A percentile compares a stretch with the other conserved stretches of the same genome.
phyloP scores from a whole-genome alignment of 1,284 basidiomycete species.

The Trichosporon faecale region DNA sequence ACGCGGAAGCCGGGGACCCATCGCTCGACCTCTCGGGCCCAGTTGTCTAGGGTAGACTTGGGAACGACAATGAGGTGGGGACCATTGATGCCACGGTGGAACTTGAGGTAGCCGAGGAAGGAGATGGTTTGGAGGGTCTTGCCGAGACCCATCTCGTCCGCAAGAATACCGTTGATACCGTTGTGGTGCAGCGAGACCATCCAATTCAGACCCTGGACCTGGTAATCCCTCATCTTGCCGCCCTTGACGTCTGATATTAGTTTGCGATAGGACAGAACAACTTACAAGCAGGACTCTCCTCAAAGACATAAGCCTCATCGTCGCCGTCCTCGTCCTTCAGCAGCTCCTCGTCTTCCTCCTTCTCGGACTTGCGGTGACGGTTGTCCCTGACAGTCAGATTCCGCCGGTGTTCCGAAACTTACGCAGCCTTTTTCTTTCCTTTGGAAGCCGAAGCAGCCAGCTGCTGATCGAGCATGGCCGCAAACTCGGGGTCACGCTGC shows the following conservation, averaged over 20 bases:
- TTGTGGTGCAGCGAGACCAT: slow-evolving; percentile 92
- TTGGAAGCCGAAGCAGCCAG: slow-evolving; percentile 63
- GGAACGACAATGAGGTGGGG: slow-evolving; percentile 96
- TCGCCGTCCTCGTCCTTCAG: slow-evolving; percentile 78
- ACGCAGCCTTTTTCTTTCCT: slow-evolving; percentile 70
- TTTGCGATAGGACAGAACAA: slow-evolving; percentile 16
- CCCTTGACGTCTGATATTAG: slow-evolving; percentile 68
- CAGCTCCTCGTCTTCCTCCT: slow-evolving; percentile 95
- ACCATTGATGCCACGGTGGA: slow-evolving; percentile 71
- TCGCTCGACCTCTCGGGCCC: slow-evolving; percentile 85
- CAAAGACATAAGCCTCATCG: slow-evolving; percentile 83
- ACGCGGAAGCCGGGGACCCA: slow-evolving; percentile 92
- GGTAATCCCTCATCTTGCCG: slow-evolving; percentile 87
- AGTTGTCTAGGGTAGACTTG: slow-evolving; percentile 96
- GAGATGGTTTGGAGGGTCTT: slow-evolving; percentile 98
- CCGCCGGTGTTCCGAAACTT: slow-evolving; percentile 41
- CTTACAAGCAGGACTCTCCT: slow-evolving; percentile 84
- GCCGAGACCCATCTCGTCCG: slow-evolving; percentile 96
- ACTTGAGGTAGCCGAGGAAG: slow-evolving; percentile 91
- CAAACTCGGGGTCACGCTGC: slow-evolving; percentile 91
- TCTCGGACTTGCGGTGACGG: slow-evolving; percentile 91
- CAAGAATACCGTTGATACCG: slow-evolving; percentile 87
- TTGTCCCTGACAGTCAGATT: slow-evolving; percentile 57
- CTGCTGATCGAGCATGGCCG: slow-evolving; percentile 72
- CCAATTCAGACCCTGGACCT: slow-evolving; percentile 96